These are phyloP conservation scores for Cladosporium sp. DNA, from an alignment of 2,329 filamentous ascomycete genomes.

Conservation along the genomic window DNA sequence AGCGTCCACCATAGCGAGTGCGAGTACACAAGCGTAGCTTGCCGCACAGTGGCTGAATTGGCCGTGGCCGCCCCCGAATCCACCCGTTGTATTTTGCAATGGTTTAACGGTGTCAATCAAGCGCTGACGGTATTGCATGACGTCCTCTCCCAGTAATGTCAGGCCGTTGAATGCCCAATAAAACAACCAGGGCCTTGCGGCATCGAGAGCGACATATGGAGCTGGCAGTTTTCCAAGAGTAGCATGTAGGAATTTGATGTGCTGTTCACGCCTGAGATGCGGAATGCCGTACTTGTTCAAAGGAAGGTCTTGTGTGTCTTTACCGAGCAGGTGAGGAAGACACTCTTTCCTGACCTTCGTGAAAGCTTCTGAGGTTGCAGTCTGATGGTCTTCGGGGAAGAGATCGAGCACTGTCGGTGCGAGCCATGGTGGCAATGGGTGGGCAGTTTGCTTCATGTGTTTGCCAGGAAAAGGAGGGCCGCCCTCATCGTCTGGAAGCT, in stretches of 20 bases:
- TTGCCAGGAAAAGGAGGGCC: conserved; percentile 29
- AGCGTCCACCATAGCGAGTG: conserved; percentile 74
- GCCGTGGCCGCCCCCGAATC: conserved; percentile 91
- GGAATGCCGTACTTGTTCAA: conserved; percentile 70
- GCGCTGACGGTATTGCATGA: conserved; percentile 60
- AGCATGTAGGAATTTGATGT: conserved; percentile 58
- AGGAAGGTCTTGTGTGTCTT: conserved; percentile 41
- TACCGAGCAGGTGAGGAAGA: conserved; percentile 23
- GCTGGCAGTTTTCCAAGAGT: conserved; percentile 59
- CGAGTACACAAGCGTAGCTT: conserved; percentile 79
- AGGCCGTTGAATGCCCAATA: conserved; percentile 87
- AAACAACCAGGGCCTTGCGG: conserved; percentile 86
- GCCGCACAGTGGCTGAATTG: conserved; percentile 85
- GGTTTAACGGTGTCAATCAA: conserved; percentile 66
- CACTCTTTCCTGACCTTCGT: conserved; percentile 17
- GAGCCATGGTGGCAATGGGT: conserved; percentile 25
- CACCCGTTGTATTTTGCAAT: conserved; percentile 78
- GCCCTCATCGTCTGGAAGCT: conserved; percentile 28
- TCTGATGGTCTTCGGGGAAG: conserved; percentile 20
- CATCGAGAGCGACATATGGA: conserved; percentile 71
- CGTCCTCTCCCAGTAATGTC: conserved; percentile 70
- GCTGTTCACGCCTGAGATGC: conserved; percentile 60
- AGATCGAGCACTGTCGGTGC: conserved; percentile 22
- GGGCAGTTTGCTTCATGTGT: conserved; percentile 10
- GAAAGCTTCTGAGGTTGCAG: conserved; percentile 10